Evolutionary conservation across 1,284 basidiomycete species (phyloP), one percentile per base, ranked within the genome.

Genomic region (Cystobasidium sp.): DNA sequence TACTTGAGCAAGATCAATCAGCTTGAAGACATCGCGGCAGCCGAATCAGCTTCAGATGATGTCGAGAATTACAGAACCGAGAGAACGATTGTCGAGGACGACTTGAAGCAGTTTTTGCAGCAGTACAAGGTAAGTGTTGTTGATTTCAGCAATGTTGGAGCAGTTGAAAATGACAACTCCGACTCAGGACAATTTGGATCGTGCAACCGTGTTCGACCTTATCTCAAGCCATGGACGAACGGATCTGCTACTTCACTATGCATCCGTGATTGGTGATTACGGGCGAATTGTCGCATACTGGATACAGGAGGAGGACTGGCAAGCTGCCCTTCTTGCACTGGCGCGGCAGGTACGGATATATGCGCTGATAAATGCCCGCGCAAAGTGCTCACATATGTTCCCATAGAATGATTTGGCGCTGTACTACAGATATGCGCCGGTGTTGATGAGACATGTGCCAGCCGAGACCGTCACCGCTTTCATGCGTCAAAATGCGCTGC

Each of bases 1-100:
- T 98, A 95, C 81, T 88, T 99, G 24, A 91, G 90, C 83, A 98
- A 97, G 84, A 94, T 94, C 82, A 96, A 97, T 80, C 92, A 96
- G 77, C 85, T 98, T 62, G 97, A 99, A 81, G 97, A 99, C 80
- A 84, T 92, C 1, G 75, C 76, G 1, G 78, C 84, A 0, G 84
- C 94, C 0, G 92, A 94, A 82, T 90, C 90, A 0, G 88, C 91
- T 2, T 90, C 90, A 3, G 89, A 91, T 66, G 92, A 97, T 77
- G 90, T 92, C 6, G 91, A 94, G 69, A 96, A 94, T 80, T 84
- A 97, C 49, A 86, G 88, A 66, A 86, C 90, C 4, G 94, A 98
- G 82, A 87, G 90, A 59, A 84, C 85, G 14, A 90, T 98, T 75
- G 86, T 97, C 37, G 94, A 97, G 80, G 96, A 97, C 66, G 96